Percentiles rank a stretch among this genome's conserved stretches.
Conservation (phyloP, 805 yeast species). For the Pichia paraexigua region DNA sequence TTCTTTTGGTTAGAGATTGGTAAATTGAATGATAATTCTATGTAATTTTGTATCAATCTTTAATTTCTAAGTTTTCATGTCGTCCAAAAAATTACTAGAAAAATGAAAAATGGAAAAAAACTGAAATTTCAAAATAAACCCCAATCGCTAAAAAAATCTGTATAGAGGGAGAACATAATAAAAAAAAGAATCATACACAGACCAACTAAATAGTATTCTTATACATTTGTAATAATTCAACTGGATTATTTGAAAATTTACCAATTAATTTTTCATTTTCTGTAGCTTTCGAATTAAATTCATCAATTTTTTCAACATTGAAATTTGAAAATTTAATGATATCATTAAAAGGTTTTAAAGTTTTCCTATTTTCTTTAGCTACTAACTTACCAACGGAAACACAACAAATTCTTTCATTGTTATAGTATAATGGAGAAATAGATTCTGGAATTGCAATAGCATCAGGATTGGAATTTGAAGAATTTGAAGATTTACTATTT, state of each 20-base stretch:
- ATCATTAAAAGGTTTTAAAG: constrained; percentile 48
- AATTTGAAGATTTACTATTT: neutral
- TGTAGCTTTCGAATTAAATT: neutral
- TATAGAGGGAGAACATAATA: no score
- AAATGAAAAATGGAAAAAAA: neutral
- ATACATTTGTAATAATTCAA: neutral
- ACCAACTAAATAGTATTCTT: neutral
- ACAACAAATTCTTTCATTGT: constrained; percentile 32
- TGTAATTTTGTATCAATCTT: neutral
- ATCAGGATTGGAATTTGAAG: neutral
- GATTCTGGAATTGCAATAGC: neutral
- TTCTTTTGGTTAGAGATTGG: neutral
- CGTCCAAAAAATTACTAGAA: neutral
- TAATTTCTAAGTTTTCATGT: neutral
- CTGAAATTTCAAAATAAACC: neutral
- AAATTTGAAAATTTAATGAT: neutral
- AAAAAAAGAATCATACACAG: neutral
- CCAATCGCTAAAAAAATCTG: neutral
- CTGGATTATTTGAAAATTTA: neutral
- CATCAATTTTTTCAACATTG: neutral
- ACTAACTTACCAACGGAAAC: constrained; percentile 72
- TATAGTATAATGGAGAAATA: neutral
- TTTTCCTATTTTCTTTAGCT: constrained; percentile 67
- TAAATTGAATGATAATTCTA: neutral
- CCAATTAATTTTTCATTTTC: neutral